Percentiles rank a stretch among this genome's conserved stretches.
Conservation (phyloP, 208 protist species). For the Trypanosoma scelopori region DNA sequence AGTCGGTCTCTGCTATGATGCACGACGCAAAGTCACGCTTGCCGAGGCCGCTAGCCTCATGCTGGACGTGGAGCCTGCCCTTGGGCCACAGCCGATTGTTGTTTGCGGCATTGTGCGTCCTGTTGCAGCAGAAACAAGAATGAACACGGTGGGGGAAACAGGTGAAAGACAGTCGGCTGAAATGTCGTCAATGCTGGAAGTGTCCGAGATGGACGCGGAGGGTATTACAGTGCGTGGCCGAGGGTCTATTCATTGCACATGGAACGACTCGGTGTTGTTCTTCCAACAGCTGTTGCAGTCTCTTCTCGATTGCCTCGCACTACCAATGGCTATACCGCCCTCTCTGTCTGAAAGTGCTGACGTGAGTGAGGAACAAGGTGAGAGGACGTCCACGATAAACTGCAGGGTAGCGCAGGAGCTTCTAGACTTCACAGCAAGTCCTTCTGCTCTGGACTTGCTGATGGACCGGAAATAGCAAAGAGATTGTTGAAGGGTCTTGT, state of each 20-base stretch:
- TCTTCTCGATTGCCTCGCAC: conserved; percentile 55
- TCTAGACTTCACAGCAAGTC: conserved; percentile 71
- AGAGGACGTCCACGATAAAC: conserved; percentile 32
- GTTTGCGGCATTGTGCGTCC: conserved; percentile 64
- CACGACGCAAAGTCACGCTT: conserved; percentile 61
- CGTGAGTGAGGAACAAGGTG: background rate
- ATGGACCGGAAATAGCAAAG: conserved; percentile 42
- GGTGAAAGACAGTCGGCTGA: background rate
- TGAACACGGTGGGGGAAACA: background rate
- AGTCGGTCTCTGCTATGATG: conserved; percentile 81
- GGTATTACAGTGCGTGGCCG: conserved; percentile 63
- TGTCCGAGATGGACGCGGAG: conserved; percentile 53
- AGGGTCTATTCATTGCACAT: conserved; percentile 66
- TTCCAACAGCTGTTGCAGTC: conserved; percentile 66
- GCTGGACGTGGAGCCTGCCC: conserved; percentile 57
- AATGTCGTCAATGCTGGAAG: conserved; percentile 23
- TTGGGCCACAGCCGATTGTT: conserved; percentile 80
- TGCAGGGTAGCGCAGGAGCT: conserved; percentile 61
- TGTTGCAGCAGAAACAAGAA: background rate
- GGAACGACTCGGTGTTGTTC: conserved; percentile 36
- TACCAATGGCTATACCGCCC: conserved; percentile 35
- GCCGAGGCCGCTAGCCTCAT: conserved; percentile 84
- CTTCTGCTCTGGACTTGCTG: conserved; percentile 72
- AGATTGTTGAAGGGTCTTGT: background rate
- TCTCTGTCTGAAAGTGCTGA: background rate